Evolutionary conservation across 805 yeast genomes (phyloP).

Genomic region (Starmerella powellii): DNA sequence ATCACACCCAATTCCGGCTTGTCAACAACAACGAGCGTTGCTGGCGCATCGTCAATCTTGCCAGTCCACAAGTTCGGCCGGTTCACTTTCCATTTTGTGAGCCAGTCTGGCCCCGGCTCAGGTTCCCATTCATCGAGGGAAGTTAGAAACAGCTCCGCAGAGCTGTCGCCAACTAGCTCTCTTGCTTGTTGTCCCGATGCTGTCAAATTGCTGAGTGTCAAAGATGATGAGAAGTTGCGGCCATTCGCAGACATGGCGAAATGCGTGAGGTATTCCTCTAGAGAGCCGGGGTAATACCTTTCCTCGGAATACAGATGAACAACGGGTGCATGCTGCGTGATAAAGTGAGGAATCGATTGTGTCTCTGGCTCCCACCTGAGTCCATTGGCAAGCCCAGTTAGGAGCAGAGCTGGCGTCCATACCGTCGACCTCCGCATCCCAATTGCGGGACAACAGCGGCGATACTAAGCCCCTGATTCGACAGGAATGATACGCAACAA

Average conservation of each 20-base stretch:
- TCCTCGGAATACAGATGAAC: conserved; percentile 87
- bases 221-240: conserved; percentile 28
- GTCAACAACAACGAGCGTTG: conserved; percentile 69
- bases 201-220: conserved; percentile 14
- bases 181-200: conserved; percentile 11
- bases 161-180: conserved; percentile 28
- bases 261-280: conserved; percentile 53
- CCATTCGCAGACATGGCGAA: conserved; percentile 46
- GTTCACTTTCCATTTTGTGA: conserved; percentile 52
- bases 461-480: too few relatives aligned
- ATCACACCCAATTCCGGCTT: conserved; percentile 70
- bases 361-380: neutral
- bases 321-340: conserved; percentile 41
- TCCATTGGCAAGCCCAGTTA: too few relatives aligned
- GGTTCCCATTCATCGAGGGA: conserved; percentile 56
- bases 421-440: too few relatives aligned
- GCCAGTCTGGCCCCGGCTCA: conserved; percentile 53
- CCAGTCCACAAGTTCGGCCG: conserved; percentile 65
- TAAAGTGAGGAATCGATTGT: conserved; percentile 24
- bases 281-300: conserved; percentile 69
- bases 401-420: too few relatives aligned
- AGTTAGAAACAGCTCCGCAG: conserved; percentile 42
- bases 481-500: too few relatives aligned
- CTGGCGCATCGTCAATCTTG: conserved; percentile 62
- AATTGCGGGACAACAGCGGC: too few relatives aligned